Evolutionary conservation across 2,329 filamentous ascomycete species (phyloP).

Genomic region (Neofusicoccum laricinum): DNA sequence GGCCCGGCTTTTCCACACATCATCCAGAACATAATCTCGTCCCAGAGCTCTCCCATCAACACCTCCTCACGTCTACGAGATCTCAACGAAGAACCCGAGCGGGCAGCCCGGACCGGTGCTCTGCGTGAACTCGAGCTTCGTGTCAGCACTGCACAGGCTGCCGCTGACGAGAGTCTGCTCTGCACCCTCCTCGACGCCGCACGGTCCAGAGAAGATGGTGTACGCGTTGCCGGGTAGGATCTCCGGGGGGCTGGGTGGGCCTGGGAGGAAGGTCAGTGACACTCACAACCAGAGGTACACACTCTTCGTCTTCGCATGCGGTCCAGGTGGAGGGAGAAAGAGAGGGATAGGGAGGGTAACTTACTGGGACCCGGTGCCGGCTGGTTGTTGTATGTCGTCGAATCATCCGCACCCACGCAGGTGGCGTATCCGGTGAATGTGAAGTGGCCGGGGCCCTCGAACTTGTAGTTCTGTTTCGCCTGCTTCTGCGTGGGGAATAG

Average conservation of each 20-base stretch:
- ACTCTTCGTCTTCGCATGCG: no score
- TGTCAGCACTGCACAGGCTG: slow-evolving; percentile 22
- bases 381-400: slow-evolving; percentile 23
- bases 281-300: no score
- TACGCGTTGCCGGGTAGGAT: slow-evolving; percentile 23
- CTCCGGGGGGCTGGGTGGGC: slow-evolving; percentile 21
- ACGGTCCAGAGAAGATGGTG: slow-evolving; percentile 21
- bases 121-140: slow-evolving; percentile 21
- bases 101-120: slow-evolving; percentile 20
- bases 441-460: slow-evolving; percentile 21
- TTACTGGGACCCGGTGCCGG: slow-evolving; percentile 20
- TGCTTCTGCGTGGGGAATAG: slow-evolving; percentile 23
- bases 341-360: neutral
- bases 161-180: slow-evolving; percentile 19
- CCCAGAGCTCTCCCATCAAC: neutral
- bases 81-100: slow-evolving; percentile 25
- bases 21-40: no score
- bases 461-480: slow-evolving; percentile 16
- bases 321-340: no score
- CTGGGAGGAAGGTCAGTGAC: neutral
- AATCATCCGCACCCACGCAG: slow-evolving; percentile 19
- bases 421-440: slow-evolving; percentile 22
- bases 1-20: no score
- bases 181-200: slow-evolving; percentile 15
- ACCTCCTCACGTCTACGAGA: neutral